A percentile compares a stretch with the other conserved stretches of the same genome.
These are phyloP conservation scores for Xylariaceae sp. DNA, from an alignment of 2,329 filamentous ascomycete species.

Conservation along the genomic window DNA sequence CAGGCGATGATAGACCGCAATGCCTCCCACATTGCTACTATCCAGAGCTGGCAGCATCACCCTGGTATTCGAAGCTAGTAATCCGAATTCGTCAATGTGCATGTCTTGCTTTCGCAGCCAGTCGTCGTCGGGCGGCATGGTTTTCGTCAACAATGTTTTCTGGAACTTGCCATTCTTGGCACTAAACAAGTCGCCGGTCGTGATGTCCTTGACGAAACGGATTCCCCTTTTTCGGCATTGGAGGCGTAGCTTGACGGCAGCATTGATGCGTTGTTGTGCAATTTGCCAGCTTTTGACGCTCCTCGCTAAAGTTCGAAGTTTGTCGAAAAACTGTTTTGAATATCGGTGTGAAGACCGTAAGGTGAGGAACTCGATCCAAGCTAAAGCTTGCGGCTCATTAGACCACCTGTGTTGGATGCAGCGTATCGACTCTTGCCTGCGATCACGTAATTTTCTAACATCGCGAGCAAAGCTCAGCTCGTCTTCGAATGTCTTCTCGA, in stretches of 20 bases:
- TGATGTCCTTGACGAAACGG: background rate
- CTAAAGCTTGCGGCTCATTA: background rate
- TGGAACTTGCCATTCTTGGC: background rate
- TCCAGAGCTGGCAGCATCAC: background rate
- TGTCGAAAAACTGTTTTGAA: conserved; percentile 3
- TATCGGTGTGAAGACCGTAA: background rate
- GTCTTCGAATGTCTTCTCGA: conserved; percentile 2
- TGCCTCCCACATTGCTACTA: background rate
- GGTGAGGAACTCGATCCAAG: background rate
- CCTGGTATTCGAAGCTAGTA: background rate
- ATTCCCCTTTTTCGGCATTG: background rate
- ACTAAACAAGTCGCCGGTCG: background rate
- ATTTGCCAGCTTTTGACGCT: background rate
- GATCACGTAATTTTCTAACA: background rate
- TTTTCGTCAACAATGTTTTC: background rate
- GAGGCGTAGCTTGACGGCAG: background rate
- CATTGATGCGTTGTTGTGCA: background rate
- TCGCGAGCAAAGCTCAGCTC: background rate
- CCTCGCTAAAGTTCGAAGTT: background rate
- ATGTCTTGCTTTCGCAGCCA: background rate
- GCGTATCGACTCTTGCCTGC: background rate
- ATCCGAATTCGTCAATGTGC: background rate
- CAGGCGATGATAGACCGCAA: background rate
- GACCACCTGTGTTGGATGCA: background rate
- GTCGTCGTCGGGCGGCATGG: background rate